A percentile compares a stretch with the other conserved stretches of the same genome.
Conservation (phyloP, 306 rosid genomes). For the Lagenaria siceraria region DNA sequence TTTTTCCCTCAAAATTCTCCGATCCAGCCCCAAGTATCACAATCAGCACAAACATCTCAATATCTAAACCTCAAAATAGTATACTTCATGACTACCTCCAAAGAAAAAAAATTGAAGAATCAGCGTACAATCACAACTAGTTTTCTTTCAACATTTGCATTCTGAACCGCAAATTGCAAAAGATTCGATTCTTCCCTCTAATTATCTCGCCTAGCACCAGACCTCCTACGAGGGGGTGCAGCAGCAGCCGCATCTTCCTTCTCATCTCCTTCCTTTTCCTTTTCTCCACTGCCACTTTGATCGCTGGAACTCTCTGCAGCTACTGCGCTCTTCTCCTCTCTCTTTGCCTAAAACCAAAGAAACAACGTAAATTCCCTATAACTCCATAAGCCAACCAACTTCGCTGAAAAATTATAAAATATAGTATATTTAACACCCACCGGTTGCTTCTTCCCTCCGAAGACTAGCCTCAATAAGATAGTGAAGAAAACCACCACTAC, state of each 20-base stretch:
- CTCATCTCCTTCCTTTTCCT: slow-evolving; percentile 40
- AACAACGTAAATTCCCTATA: neutral
- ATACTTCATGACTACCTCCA: neutral
- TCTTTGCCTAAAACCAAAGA: slow-evolving; percentile 23
- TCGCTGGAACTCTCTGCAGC: slow-evolving; percentile 25
- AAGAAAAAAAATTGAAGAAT: neutral
- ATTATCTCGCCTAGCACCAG: slow-evolving; percentile 40
- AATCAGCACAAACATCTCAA: neutral
- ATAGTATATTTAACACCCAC: neutral
- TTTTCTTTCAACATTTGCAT: neutral
- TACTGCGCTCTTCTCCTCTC: slow-evolving; percentile 20
- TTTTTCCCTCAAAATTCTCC: neutral
- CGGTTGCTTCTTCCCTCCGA: slow-evolving; percentile 67
- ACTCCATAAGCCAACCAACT: neutral
- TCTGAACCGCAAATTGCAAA: neutral
- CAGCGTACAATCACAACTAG: slow-evolving; percentile 1
- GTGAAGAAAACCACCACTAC: slow-evolving; percentile 44
- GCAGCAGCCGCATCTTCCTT: slow-evolving; percentile 46
- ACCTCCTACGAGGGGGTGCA: slow-evolving; percentile 52
- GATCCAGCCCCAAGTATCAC: neutral
- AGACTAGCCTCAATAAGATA: slow-evolving; percentile 39
- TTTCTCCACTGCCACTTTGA: slow-evolving; percentile 24
- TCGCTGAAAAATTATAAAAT: no score
- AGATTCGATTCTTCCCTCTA: slow-evolving; percentile 15
- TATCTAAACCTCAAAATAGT: slow-evolving; percentile 3